phyloP scores from a whole-genome alignment of 75 land plant species.

The Sequoia sempervirens region DNA sequence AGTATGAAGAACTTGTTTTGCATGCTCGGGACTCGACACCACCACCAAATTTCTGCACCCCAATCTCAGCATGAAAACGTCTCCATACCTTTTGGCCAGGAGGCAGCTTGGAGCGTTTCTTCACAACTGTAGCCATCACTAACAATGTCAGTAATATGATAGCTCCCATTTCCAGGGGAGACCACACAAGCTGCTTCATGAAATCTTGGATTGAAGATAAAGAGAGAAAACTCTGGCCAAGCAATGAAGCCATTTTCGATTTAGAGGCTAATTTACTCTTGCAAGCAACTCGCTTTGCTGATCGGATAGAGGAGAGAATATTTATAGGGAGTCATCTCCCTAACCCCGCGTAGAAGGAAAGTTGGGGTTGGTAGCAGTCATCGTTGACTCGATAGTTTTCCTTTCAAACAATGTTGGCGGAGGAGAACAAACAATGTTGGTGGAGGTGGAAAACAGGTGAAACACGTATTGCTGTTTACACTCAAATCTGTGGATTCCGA shows the following conservation, averaged over 20 bases:
- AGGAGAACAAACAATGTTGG: too few relatives aligned
- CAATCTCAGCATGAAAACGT: conserved; percentile 33
- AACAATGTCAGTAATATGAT: neutral
- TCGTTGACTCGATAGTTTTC: too few relatives aligned
- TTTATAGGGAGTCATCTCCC: neutral
- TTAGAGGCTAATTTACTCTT: neutral
- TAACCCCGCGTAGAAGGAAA: neutral
- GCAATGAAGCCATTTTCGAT: neutral
- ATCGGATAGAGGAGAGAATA: neutral
- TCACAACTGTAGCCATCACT: neutral
- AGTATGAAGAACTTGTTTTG: conserved; percentile 41
- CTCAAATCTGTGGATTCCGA: too few relatives aligned
- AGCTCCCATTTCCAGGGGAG: neutral
- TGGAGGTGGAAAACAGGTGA: too few relatives aligned
- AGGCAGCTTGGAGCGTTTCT: conserved; percentile 31
- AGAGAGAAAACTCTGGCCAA: neutral
- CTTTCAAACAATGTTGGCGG: too few relatives aligned
- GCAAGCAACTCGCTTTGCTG: neutral
- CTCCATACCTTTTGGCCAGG: conserved; percentile 52
- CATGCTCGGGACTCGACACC: conserved; percentile 32
- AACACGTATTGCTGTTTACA: too few relatives aligned
- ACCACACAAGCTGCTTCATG: neutral
- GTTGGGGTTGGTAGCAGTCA: neutral
- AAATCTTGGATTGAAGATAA: neutral
- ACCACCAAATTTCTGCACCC: conserved; percentile 34